phyloP scores from a whole-genome alignment of 441 rosid species.

The Biscutella laevigata region DNA sequence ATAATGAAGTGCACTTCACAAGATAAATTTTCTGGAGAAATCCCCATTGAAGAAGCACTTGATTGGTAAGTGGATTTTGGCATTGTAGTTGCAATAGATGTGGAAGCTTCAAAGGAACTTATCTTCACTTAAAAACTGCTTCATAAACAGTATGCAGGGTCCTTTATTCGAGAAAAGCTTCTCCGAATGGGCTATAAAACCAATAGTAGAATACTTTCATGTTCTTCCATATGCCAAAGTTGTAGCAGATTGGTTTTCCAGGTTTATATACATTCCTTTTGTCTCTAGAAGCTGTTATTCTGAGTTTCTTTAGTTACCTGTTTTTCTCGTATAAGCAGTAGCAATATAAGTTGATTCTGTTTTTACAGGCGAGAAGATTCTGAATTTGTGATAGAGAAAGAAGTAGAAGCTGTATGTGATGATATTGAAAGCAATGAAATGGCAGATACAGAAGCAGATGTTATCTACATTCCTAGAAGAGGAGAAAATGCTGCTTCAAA shows the following conservation, averaged over 20 bases:
- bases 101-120: background rate
- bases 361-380: slow-evolving; percentile 16
- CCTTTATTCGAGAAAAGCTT: slow-evolving; percentile 43
- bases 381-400: slow-evolving; percentile 23
- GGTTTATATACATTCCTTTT: slow-evolving; percentile 30
- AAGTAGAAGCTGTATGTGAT: slow-evolving; percentile 15
- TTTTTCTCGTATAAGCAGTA: background rate
- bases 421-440: slow-evolving; percentile 1
- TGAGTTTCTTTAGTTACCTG: background rate
- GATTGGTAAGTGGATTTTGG: slow-evolving; percentile 36
- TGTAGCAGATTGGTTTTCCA: slow-evolving; percentile 49
- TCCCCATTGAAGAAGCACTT: slow-evolving; percentile 40
- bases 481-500: slow-evolving; percentile 4
- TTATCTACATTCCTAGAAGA: background rate
- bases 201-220: slow-evolving; percentile 59
- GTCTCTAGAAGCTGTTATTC: background rate
- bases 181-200: slow-evolving; percentile 35
- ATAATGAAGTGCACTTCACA: slow-evolving; percentile 53
- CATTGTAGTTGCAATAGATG: background rate
- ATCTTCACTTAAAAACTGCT: background rate
- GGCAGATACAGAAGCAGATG: slow-evolving; percentile 4
- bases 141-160: too few species aligned
- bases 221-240: slow-evolving; percentile 62
- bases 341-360: background rate
- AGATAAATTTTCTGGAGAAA: slow-evolving; percentile 20